A percentile compares a stretch with the other conserved stretches of the same genome.
Conservation (phyloP, 139 green algal species). For the Spirogloea muscicola region DNA sequence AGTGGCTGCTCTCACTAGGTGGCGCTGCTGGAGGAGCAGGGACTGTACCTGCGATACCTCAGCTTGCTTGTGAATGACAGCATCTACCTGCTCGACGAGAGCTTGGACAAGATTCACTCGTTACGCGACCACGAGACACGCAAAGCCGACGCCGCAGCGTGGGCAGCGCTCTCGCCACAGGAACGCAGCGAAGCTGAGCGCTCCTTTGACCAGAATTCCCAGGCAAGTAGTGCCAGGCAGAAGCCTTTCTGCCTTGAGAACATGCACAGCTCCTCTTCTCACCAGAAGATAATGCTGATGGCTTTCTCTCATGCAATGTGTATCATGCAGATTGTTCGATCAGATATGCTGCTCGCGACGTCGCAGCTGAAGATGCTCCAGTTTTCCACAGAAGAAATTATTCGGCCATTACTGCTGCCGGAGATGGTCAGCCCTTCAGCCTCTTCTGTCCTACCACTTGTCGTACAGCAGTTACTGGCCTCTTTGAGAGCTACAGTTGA, state of each 20-base stretch:
- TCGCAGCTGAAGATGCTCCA: conserved; percentile 65
- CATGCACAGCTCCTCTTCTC: background rate
- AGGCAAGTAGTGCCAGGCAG: too few relatives aligned
- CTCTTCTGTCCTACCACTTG: too few relatives aligned
- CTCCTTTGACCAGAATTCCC: background rate
- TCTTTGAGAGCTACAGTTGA: too few relatives aligned
- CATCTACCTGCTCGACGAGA: conserved; percentile 81
- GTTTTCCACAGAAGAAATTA: conserved; percentile 64
- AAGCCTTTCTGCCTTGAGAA: too few relatives aligned
- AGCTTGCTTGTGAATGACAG: conserved; percentile 92
- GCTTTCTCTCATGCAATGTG: too few relatives aligned
- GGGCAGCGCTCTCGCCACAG: background rate
- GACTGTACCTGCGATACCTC: conserved; percentile 73
- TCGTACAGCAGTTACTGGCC: too few relatives aligned
- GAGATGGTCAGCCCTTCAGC: conserved; percentile 46
- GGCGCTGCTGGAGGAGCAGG: conserved; percentile 25
- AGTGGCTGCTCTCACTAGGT: too few relatives aligned
- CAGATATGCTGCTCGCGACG: conserved; percentile 58
- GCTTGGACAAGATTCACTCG: conserved; percentile 75
- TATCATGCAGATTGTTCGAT: conserved; percentile 45
- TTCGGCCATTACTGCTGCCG: conserved; percentile 55
- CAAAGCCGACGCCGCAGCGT: conserved; percentile 64
- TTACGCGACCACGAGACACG: conserved; percentile 44
- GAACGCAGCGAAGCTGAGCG: conserved; percentile 10
- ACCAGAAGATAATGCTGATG: background rate